Conservation (phyloP, 1,284 basidiomycete species). For the Leccinum insigne region DNA sequence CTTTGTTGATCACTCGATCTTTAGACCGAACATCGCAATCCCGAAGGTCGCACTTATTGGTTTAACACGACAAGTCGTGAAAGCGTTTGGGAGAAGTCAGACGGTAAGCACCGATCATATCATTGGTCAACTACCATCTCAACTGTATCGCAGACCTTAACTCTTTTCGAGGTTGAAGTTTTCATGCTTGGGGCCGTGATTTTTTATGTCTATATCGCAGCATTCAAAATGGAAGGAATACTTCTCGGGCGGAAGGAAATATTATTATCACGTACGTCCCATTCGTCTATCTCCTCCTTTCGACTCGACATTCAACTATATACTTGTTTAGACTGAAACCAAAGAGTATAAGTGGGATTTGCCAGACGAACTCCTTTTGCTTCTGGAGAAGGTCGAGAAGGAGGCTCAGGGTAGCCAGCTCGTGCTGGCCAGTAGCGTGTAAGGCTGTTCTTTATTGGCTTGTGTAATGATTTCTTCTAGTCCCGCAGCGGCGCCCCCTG, state of each 20-base stretch:
- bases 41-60: slow-evolving; percentile 86
- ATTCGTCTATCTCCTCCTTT: too few species aligned
- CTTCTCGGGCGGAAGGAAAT: slow-evolving; percentile 41
- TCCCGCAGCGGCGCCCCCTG: slow-evolving; percentile 13
- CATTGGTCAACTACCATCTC: slow-evolving; percentile 6
- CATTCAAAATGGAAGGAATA: slow-evolving; percentile 93
- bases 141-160: slow-evolving; percentile 57
- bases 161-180: slow-evolving; percentile 76
- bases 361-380: slow-evolving; percentile 81
- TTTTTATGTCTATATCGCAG: too few species aligned
- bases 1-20: slow-evolving; percentile 8
- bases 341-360: slow-evolving; percentile 97
- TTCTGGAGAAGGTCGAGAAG: slow-evolving; percentile 84
- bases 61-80: slow-evolving; percentile 77
- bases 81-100: slow-evolving; percentile 89
- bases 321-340: slow-evolving; percentile 49
- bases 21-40: slow-evolving; percentile 79
- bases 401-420: slow-evolving; percentile 48
- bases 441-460: slow-evolving; percentile 13
- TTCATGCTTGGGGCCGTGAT: background rate
- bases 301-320: too few species aligned
- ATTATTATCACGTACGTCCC: too few species aligned
- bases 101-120: slow-evolving; percentile 49
- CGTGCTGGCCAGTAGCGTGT: slow-evolving; percentile 32
- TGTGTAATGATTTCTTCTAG: slow-evolving; percentile 10